Conservation (phyloP, 306 rosid species). For the Acacia confusa region DNA sequence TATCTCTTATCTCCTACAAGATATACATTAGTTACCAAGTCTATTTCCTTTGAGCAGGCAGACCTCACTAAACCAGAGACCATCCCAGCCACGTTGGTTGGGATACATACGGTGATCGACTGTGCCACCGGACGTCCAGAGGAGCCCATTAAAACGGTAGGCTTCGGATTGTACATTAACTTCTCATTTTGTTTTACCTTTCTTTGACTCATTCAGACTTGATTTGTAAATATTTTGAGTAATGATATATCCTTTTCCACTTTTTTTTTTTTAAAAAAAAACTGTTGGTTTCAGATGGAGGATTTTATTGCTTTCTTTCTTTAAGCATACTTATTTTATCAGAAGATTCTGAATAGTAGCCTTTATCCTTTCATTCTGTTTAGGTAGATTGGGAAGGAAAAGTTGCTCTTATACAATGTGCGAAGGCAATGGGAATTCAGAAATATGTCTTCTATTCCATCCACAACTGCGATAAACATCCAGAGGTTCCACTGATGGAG, state of each 20-base stretch:
- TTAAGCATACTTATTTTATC: not conserved
- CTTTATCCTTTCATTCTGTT: conserved; percentile 41
- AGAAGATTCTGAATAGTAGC: conserved; percentile 7
- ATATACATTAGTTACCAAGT: not conserved
- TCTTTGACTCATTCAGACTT: too few species aligned
- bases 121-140: conserved; percentile 98
- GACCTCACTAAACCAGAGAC: conserved; percentile 91
- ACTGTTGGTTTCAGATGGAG: not conserved
- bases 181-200: too few species aligned
- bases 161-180: not conserved
- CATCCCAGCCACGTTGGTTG: conserved; percentile 92
- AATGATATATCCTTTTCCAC: too few species aligned
- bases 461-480: conserved; percentile 94
- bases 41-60: conserved; percentile 52
- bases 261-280: too few species aligned
- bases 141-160: conserved; percentile 85
- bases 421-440: conserved; percentile 98
- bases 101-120: conserved; percentile 83
- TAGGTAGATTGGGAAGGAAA: conserved; percentile 99
- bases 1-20: not conserved
- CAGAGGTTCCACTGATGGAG: conserved; percentile 99
- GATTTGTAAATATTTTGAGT: too few species aligned
- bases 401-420: conserved; percentile 94
- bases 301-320: not conserved
- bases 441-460: conserved; percentile 88